A percentile compares a stretch with the other conserved stretches of the same genome.
These are phyloP conservation scores for Pyrrhoderma noxium DNA, from an alignment of 1,284 basidiomycete species.

Conservation along the genomic window DNA sequence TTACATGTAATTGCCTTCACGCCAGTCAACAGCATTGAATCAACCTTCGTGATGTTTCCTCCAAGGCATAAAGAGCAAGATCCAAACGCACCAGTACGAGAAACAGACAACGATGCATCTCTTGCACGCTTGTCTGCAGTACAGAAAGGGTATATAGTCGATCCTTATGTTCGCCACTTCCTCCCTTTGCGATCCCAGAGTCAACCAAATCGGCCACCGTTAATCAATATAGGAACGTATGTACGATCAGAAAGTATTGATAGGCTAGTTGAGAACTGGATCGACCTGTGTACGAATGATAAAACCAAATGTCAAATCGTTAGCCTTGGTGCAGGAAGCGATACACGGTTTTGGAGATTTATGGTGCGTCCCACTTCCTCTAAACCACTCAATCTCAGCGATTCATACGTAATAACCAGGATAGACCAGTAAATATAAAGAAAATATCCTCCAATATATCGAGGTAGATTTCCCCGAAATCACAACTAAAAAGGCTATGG, in stretches of 20 bases:
- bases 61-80: conserved; percentile 6
- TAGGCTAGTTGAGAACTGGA: conserved; percentile 66
- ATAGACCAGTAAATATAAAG: conserved; percentile 47
- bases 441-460: conserved; percentile 56
- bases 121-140: conserved; percentile 77
- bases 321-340: conserved; percentile 87
- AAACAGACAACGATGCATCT: conserved; percentile 70
- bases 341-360: conserved; percentile 89
- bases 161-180: conserved; percentile 62
- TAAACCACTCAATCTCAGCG: no score
- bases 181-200: conserved; percentile 52
- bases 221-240: conserved; percentile 95
- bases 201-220: conserved; percentile 63
- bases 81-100: conserved; percentile 56
- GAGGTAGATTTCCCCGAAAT: conserved; percentile 90
- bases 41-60: conserved; percentile 10
- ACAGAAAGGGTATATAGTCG: conserved; percentile 65
- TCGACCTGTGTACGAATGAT: conserved; percentile 36
- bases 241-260: conserved; percentile 82
- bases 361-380: conserved; percentile 46
- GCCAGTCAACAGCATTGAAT: background rate
- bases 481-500: conserved; percentile 76
- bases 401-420: conserved; percentile 22
- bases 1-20: background rate
- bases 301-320: conserved; percentile 68